Evolutionary conservation across 495 filamentous ascomycete species (phyloP), one percentile per base, ranked within the genome.

Genomic region (Aspergillus mulundensis): DNA sequence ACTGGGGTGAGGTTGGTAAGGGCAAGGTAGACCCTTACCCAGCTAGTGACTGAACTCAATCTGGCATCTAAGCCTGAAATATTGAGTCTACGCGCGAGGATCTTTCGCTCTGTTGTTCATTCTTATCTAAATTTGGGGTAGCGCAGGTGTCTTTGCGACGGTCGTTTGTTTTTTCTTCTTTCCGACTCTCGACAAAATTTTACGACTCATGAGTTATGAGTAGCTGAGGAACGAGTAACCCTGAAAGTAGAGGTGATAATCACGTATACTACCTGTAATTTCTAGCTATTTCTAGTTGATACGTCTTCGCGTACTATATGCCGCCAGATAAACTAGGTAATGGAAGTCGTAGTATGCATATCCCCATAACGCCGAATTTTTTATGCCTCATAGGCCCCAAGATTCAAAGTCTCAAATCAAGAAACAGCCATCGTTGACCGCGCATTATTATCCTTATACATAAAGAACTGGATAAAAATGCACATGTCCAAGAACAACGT

Each of bases 391-490:
- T 7, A 32, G 11, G 11, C 21, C 43, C 43, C 41, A 18, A 21
- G 14, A 32, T 12, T 28, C 18, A 10, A 44, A 44, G n/a, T 5
- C 23, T 28, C 18, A 11, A 16, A 16, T 50, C 20, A 47, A 28
- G 44, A 38, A 25, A 48, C 44, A 32, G 23, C 38, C 40, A 53
- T 46, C 32, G 14, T 40, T 19, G 48, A 53, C 7, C 10, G 44
- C 23, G 19, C 45, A 4, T 65, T 78, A 25, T 68, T 70, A 55
- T 76, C 66, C 43, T 77, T 68, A 63, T 97, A 98, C 63, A 91
- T 64, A 71, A 95, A 97, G 64, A 96, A 98, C 65, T 98, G 94
- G 7, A 77, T 81, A 70, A 97, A 98, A 25, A 98, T 95, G 18
- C 76, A 82, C 63, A 87, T 66, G 70, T 98, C 94, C 59, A 97